A percentile compares a stretch with the other conserved stretches of the same genome.
These are phyloP conservation scores for Diaporthe citri DNA, from an alignment of 2,329 filamentous ascomycete species.

Conservation along the genomic window DNA sequence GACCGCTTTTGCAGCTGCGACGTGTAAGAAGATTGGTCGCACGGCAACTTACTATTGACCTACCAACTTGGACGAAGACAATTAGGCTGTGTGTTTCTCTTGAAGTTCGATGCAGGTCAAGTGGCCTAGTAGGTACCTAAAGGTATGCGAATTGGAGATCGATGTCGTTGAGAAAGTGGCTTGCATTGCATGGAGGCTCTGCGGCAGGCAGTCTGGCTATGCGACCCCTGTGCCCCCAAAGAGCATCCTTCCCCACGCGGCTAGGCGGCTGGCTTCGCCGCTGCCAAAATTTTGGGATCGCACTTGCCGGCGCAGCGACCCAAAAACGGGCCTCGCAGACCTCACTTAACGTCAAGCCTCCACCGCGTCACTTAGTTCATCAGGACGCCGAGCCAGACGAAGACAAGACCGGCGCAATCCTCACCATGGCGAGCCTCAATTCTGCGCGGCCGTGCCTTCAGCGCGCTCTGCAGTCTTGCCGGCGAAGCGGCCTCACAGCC, in stretches of 20 bases:
- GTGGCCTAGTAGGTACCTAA: too few species aligned
- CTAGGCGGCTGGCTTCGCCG: neutral
- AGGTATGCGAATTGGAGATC: slow-evolving; percentile 2
- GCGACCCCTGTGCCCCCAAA: neutral
- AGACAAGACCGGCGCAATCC: neutral
- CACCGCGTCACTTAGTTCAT: neutral
- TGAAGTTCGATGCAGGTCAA: neutral
- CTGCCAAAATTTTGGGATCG: slow-evolving; percentile 35
- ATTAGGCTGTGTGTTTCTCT: neutral
- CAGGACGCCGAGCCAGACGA: neutral
- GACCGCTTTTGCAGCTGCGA: neutral
- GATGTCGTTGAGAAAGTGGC: slow-evolving; percentile 22
- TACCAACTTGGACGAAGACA: neutral
- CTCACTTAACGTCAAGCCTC: neutral
- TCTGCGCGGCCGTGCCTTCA: slow-evolving; percentile 35
- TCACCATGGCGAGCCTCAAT: slow-evolving; percentile 35
- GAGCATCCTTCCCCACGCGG: neutral
- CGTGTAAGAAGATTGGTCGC: neutral
- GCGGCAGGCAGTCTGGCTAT: slow-evolving; percentile 12
- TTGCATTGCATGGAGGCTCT: slow-evolving; percentile 37
- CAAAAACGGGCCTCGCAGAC: slow-evolving; percentile 6
- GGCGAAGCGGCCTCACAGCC: slow-evolving; percentile 30
- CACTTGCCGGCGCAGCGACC: slow-evolving; percentile 27
- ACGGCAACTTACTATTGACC: neutral
- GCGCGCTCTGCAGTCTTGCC: slow-evolving; percentile 35